These are phyloP conservation scores for Penicillium turbatum DNA, from an alignment of 495 filamentous ascomycete species.

Conservation along the genomic window DNA sequence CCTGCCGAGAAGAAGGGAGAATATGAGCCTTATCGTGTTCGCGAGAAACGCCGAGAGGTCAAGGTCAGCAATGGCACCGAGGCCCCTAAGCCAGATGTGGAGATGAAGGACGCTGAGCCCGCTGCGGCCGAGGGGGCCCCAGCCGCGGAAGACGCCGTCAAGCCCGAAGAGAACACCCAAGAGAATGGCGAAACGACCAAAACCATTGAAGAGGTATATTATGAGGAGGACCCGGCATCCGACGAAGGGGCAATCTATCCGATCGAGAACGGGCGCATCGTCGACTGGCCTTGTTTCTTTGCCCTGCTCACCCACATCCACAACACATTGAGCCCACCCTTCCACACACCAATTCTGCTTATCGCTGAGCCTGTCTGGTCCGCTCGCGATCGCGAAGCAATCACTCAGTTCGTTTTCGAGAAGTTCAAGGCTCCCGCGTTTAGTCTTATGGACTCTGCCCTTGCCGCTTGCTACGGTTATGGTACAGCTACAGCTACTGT, in stretches of 20 bases:
- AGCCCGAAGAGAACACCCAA: constrained; percentile 19
- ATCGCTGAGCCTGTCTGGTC: constrained; percentile 86
- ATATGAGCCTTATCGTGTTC: constrained; percentile 79
- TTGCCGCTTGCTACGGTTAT: constrained; percentile 80
- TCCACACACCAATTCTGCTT: constrained; percentile 90
- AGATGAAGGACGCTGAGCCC: constrained; percentile 37
- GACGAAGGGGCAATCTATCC: constrained; percentile 88
- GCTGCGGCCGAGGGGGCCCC: constrained; percentile 14
- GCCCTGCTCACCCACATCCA: constrained; percentile 85
- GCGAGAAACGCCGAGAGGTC: constrained; percentile 58
- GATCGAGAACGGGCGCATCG: constrained; percentile 75
- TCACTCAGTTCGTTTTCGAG: constrained; percentile 93
- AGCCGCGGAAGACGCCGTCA: constrained; percentile 8
- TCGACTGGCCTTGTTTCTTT: constrained; percentile 86
- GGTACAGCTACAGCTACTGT: constrained; percentile 72
- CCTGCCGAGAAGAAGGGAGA: constrained; percentile 70
- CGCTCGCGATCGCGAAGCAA: constrained; percentile 68
- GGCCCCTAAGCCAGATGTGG: constrained; percentile 44
- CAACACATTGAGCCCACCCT: constrained; percentile 77
- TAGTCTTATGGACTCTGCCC: constrained; percentile 75
- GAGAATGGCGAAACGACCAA: constrained; percentile 19
- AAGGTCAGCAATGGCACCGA: constrained; percentile 35
- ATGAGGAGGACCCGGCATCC: constrained; percentile 82
- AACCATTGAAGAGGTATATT: constrained; percentile 50
- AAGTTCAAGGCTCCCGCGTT: constrained; percentile 92